These are phyloP conservation scores for Trichoderma erinaceum DNA, from an alignment of 495 filamentous ascomycete species.

Conservation along the genomic window DNA sequence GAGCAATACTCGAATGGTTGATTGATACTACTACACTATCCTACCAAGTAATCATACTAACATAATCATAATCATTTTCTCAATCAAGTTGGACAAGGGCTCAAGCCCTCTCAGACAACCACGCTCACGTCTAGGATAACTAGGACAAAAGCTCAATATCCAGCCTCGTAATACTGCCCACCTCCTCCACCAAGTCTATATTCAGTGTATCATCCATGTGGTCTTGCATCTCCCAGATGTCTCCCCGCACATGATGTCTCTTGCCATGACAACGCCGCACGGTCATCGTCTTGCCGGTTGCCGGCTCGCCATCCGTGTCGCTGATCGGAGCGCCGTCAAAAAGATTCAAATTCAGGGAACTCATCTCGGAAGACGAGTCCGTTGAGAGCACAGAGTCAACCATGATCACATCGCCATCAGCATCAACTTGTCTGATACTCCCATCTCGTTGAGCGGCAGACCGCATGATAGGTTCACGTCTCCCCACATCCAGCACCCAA, in stretches of 20 bases:
- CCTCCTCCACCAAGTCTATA: not conserved
- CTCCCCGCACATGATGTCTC: not conserved
- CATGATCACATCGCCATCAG: conserved; percentile 23
- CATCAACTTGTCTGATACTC: conserved; percentile 21
- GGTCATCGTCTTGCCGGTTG: not conserved
- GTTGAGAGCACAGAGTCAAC: not conserved
- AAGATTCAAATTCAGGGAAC: not conserved
- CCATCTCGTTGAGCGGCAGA: conserved; percentile 23
- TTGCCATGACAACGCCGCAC: not conserved
- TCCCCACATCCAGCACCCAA: conserved; percentile 29
- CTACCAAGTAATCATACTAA: too few species aligned
- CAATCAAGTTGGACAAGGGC: too few species aligned
- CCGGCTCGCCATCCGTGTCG: not conserved
- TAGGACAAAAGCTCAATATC: conserved; percentile 6
- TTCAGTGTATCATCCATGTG: not conserved
- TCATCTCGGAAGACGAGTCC: not conserved
- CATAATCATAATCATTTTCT: too few species aligned
- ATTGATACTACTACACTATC: too few species aligned
- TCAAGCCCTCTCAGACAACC: too few species aligned
- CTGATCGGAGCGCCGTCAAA: not conserved
- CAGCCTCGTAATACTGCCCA: not conserved
- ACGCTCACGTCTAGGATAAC: not conserved
- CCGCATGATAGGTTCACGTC: not conserved
- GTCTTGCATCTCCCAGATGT: not conserved
- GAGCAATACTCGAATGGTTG: too few species aligned